Base-by-base conservation (phyloP, 352 stramenopile species). In the Detonula confervacea region DNA sequence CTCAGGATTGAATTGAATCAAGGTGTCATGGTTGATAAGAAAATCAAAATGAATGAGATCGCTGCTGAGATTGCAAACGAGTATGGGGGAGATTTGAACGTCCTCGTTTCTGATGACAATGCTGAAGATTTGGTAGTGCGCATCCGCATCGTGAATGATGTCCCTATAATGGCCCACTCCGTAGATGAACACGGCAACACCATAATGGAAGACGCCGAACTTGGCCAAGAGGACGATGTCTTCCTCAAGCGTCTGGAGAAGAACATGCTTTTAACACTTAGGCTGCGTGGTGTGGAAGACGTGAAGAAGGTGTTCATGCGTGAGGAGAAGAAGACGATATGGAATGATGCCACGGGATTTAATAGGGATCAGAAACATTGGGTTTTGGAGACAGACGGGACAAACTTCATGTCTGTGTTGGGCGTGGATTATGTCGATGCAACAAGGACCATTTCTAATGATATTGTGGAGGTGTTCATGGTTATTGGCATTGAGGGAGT, bases 361-460 rank as follows among this genome's bases (percentile, higher is more conserved):
- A 96, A 78, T 16, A 82, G 88, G 30, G 30, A 37, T 25, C 56
- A 95, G 86, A 96, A 96, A 56, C 97, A 99, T 88, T 99, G 96
- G 95, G 96, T 99, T 66, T 91, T 99, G 9, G 97, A 99, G 89
- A 99, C 97, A 37, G 97, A 99, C 89, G 98, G 98, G 37, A 98
- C 96, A 47, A 99, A 99, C 83, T 90, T 99, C 44, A 94, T 98
- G 77, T 97, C 97, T 81, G 96, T 99, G 9, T 94, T 99, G 72
- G 97, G 95, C 57, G 96, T 98, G 81, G 95, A 97, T 25, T 96
- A 98, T 77, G 96, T 99, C 8, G 98, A 99, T 83, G 91, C 94
- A 1, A 97, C 95, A 8, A 92, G 96, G 46, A 99, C 97, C n/a
- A 97, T 98, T 77, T 98, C 95, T 30, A 99, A 99, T 87, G 96